These are phyloP conservation scores for Helotiales sp. DNA, from an alignment of 2,329 filamentous ascomycete species.

Conservation along the genomic window DNA sequence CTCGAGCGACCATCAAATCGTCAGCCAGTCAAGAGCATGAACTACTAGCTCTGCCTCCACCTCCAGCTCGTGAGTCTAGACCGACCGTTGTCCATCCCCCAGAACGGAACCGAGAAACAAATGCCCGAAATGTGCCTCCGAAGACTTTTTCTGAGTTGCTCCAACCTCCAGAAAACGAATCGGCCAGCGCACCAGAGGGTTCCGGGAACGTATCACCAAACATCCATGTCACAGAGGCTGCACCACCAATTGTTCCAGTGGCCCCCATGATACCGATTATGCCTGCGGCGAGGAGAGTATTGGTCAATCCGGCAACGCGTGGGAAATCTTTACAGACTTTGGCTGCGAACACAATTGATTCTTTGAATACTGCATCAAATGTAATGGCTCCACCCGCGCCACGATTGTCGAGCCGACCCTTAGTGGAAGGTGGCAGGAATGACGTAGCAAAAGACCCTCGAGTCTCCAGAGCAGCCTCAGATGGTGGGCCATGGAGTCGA, in stretches of 20 bases:
- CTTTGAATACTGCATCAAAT: constrained; percentile 13
- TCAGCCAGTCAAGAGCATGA: constrained; percentile 6
- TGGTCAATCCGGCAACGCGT: constrained; percentile 31
- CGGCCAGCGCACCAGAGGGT: not conserved
- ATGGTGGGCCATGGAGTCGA: constrained; percentile 36
- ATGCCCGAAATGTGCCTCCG: not conserved
- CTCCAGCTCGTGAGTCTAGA: not conserved
- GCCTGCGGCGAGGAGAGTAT: constrained; percentile 15
- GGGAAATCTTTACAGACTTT: constrained; percentile 26
- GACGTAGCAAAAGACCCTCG: not conserved
- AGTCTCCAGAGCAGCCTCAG: not conserved
- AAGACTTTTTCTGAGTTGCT: not conserved
- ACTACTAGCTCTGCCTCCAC: not conserved
- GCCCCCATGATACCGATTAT: not conserved
- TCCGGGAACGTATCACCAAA: not conserved
- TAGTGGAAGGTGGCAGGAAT: not conserved
- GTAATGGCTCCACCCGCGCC: constrained; percentile 17
- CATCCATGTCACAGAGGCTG: not conserved
- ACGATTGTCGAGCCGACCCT: constrained; percentile 9
- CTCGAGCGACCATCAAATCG: constrained; percentile 17
- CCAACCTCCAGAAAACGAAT: not conserved
- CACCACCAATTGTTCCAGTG: not conserved
- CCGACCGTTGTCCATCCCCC: not conserved
- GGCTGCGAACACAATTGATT: constrained; percentile 25
- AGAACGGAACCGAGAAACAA: not conserved